Evolutionary conservation across 1,284 basidiomycete genomes (phyloP).

Genomic region (Ustilago esculenta): DNA sequence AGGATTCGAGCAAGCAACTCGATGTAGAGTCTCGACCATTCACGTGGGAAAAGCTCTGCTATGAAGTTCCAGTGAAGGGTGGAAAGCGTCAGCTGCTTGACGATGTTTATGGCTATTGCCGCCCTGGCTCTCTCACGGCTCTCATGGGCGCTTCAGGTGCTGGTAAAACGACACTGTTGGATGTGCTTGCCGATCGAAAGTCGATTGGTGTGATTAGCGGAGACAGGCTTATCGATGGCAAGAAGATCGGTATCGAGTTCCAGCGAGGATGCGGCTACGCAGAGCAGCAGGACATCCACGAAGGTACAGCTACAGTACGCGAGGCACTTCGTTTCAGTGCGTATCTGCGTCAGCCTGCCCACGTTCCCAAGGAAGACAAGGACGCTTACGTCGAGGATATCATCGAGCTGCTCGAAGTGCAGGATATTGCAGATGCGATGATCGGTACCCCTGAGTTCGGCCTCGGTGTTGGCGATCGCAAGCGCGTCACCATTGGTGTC

Average conservation of each 20-base stretch:
- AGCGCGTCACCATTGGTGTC: slow-evolving; percentile 77
- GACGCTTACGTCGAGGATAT: slow-evolving; percentile 82
- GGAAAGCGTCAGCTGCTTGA: slow-evolving; percentile 76
- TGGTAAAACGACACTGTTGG: slow-evolving; percentile 73
- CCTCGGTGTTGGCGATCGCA: slow-evolving; percentile 73
- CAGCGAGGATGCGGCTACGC: slow-evolving; percentile 74
- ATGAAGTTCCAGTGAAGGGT: slow-evolving; percentile 71
- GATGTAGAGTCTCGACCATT: slow-evolving; percentile 60
- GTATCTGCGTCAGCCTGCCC: slow-evolving; percentile 78
- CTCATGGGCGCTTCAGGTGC: slow-evolving; percentile 79
- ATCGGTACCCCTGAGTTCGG: slow-evolving; percentile 72
- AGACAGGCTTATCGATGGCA: slow-evolving; percentile 80
- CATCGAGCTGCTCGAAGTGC: slow-evolving; percentile 80
- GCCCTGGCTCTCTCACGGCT: slow-evolving; percentile 79
- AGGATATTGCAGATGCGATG: slow-evolving; percentile 77
- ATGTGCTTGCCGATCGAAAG: slow-evolving; percentile 83
- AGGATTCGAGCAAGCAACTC: slow-evolving; percentile 53
- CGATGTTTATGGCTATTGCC: slow-evolving; percentile 83
- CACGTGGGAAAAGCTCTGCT: slow-evolving; percentile 69
- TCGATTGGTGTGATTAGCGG: slow-evolving; percentile 81
- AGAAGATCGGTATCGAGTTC: slow-evolving; percentile 77
- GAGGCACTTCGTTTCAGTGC: slow-evolving; percentile 87
- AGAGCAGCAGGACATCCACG: slow-evolving; percentile 85
- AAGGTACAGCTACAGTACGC: slow-evolving; percentile 82
- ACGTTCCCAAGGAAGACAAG: slow-evolving; percentile 77